Conservation (phyloP, 768 basidiomycete genomes). For the Lactifluus hygrophoroides region DNA sequence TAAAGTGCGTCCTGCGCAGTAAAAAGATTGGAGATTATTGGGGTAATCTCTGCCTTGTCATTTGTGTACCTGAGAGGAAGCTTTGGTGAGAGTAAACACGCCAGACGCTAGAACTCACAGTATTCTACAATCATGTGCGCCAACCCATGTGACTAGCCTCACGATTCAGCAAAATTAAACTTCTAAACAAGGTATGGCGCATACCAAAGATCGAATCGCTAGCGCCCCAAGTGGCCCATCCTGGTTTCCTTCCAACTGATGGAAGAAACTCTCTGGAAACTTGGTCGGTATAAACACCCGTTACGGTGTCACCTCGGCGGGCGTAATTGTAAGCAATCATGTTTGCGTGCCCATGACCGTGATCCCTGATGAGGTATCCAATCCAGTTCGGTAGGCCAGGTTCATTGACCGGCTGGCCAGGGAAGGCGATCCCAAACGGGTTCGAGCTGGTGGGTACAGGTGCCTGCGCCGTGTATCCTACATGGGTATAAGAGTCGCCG, state of each 20-base stretch:
- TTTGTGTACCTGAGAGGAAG: neutral
- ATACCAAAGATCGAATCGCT: conserved; percentile 41
- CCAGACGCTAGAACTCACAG: conserved; percentile 2
- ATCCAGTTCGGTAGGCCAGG: conserved; percentile 18
- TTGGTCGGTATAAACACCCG: conserved; percentile 17
- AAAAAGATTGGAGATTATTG: conserved; percentile 29
- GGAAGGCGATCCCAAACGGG: conserved; percentile 16
- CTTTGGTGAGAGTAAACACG: conserved; percentile 25
- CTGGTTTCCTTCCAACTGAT: conserved; percentile 29
- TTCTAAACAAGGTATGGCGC: conserved; percentile 6
- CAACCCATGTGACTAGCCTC: conserved; percentile 45
- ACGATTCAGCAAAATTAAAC: neutral
- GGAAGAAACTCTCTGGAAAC: conserved; percentile 16
- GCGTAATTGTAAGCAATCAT: conserved; percentile 20
- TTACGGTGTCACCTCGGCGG: conserved; percentile 21
- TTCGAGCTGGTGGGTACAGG: conserved; percentile 12
- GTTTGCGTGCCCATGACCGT: conserved; percentile 17
- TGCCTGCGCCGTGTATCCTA: conserved; percentile 14
- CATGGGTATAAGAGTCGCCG: conserved; percentile 16
- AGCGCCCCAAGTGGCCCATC: conserved; percentile 35
- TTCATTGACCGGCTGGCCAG: conserved; percentile 9
- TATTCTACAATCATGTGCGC: conserved; percentile 45
- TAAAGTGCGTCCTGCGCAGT: conserved; percentile 39
- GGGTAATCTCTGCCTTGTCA: conserved; percentile 9
- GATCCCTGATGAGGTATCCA: conserved; percentile 14